phyloP scores from a whole-genome alignment of 768 basidiomycete genomes.

The Amanita inopinata region DNA sequence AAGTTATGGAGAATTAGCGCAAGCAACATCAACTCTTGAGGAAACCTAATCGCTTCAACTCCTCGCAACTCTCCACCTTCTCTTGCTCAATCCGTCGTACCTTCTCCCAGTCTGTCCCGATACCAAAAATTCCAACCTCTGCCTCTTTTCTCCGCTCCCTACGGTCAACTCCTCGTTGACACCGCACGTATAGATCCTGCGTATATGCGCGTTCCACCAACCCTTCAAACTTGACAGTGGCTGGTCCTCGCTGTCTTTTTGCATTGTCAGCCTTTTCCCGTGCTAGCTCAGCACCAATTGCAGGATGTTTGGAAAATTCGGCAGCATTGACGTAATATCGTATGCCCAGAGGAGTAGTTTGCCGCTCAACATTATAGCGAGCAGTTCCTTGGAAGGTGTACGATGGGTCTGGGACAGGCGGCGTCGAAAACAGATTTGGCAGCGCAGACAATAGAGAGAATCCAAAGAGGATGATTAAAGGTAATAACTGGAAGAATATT shows the following conservation, averaged over 20 bases:
- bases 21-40: conserved; percentile 17
- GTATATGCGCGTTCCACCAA: conserved; percentile 70
- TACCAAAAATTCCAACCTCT: conserved; percentile 80
- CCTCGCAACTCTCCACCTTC: conserved; percentile 68
- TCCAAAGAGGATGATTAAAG: conserved; percentile 72
- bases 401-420: conserved; percentile 65
- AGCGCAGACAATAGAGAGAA: conserved; percentile 80
- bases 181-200: conserved; percentile 57
- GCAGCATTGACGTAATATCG: conserved; percentile 76
- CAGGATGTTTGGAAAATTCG: conserved; percentile 70
- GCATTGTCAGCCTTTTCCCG: conserved; percentile 33
- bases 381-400: conserved; percentile 59
- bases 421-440: conserved; percentile 61
- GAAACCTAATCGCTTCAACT: conserved; percentile 54
- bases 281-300: conserved; percentile 63
- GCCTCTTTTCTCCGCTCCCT: conserved; percentile 65
- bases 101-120: conserved; percentile 90
- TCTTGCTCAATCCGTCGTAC: conserved; percentile 65
- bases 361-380: conserved; percentile 60
- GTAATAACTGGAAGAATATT: conserved; percentile 67
- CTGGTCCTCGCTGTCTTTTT: conserved; percentile 25
- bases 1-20: conserved; percentile 13
- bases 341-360: conserved; percentile 61
- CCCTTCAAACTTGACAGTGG: conserved; percentile 58
- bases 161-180: conserved; percentile 57